Evolutionary conservation across 2,329 filamentous ascomycete species (phyloP).

Genomic region (Trichoderma lentiforme): DNA sequence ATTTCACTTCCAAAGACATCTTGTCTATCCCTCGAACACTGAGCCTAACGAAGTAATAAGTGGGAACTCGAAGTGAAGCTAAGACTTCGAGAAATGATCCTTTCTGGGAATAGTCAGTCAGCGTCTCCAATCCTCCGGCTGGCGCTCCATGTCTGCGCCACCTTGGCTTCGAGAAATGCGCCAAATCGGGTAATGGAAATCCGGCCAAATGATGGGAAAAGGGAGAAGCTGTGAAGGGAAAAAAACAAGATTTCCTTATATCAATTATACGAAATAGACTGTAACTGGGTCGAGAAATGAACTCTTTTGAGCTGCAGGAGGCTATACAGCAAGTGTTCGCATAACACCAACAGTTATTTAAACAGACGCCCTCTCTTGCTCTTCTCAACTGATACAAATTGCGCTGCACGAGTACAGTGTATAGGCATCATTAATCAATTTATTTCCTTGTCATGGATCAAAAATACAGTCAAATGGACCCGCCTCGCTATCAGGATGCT

Average conservation of each 20-base stretch:
- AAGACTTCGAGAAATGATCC: not conserved
- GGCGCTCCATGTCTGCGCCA: not conserved
- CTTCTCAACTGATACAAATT: not conserved
- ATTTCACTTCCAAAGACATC: not conserved
- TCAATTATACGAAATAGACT: not conserved
- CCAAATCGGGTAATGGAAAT: not conserved
- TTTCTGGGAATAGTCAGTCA: not conserved
- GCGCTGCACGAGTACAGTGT: not conserved
- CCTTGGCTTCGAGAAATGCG: not conserved
- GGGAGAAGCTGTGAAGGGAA: not conserved
- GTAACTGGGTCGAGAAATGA: not conserved
- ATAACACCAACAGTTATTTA: not conserved
- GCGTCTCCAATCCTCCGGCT: not conserved
- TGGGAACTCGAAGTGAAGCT: not conserved
- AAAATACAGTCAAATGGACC: not conserved
- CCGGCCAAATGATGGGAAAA: not conserved
- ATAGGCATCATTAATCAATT: not conserved
- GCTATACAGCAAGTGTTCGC: not conserved
- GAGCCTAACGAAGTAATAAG: not conserved
- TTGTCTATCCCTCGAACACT: not conserved
- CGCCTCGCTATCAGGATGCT: not conserved
- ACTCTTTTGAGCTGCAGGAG: not conserved
- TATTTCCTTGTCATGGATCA: not conserved
- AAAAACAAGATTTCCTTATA: not conserved
- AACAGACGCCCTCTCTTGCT: not conserved